phyloP scores from a whole-genome alignment of 225 moss, liverwort and hornwort species.

The Straminergon stramineum region DNA sequence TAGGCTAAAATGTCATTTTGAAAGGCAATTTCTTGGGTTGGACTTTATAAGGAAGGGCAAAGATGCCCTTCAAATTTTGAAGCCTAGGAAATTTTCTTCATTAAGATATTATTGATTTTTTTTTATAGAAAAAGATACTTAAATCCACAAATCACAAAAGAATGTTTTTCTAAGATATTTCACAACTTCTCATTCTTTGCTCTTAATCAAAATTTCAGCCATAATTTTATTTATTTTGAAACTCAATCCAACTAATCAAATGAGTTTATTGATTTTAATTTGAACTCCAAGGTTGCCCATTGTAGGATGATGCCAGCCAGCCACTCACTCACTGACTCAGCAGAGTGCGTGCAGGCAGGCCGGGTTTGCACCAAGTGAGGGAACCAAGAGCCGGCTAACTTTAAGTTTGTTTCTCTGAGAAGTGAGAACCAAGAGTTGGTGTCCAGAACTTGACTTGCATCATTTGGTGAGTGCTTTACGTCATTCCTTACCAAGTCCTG shows the following conservation, averaged over 20 bases:
- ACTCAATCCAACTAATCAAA: neutral
- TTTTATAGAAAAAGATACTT: neutral
- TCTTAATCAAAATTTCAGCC: neutral
- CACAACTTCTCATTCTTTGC: neutral
- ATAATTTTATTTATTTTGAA: fast-evolving
- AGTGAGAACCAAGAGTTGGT: neutral
- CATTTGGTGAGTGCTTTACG: neutral
- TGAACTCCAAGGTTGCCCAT: neutral
- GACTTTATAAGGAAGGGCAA: fast-evolving
- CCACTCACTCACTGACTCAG: neutral
- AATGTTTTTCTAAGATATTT: neutral
- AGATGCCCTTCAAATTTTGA: neutral
- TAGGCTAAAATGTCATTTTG: neutral
- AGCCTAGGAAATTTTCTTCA: neutral
- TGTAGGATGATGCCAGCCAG: neutral
- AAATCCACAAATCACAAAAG: fast-evolving
- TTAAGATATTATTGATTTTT: neutral
- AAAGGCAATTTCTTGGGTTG: fast-evolving
- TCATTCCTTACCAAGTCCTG: neutral
- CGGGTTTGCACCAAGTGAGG: no score
- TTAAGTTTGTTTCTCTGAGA: no score
- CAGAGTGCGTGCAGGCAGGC: neutral
- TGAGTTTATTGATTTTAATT: neutral
- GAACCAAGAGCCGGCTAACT: neutral
- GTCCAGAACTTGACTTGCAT: neutral